Conservation (phyloP, 805 yeast species). For the Ogataea ramenticola region DNA sequence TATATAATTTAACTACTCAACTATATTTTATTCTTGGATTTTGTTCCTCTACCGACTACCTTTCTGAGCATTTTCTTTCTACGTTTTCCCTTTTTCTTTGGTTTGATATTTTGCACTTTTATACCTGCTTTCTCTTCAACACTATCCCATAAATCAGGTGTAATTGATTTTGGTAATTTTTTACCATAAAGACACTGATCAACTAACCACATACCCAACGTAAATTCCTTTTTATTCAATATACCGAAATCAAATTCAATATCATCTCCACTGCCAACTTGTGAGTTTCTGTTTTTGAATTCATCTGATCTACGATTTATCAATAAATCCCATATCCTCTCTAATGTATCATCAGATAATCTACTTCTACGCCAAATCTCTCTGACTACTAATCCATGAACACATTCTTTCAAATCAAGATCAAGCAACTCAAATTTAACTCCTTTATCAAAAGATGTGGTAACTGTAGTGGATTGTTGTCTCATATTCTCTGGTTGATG, state of each 20-base stretch:
- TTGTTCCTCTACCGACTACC: slow-evolving; percentile 6
- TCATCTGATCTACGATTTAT: slow-evolving; percentile 35
- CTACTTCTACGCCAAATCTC: slow-evolving; percentile 78
- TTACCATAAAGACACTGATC: slow-evolving; percentile 95
- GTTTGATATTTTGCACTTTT: slow-evolving; percentile 1
- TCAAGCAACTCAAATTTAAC: background rate
- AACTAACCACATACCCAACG: slow-evolving; percentile 97
- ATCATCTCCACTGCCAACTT: background rate
- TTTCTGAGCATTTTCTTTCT: slow-evolving; percentile 15
- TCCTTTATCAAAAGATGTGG: background rate
- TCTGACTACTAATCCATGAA: slow-evolving; percentile 62
- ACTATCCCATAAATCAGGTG: slow-evolving; percentile 73
- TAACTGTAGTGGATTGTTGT: background rate
- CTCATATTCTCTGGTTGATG: background rate
- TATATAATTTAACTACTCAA: too few relatives aligned
- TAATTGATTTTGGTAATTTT: slow-evolving; percentile 69
- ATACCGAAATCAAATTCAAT: slow-evolving; percentile 73
- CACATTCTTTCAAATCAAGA: slow-evolving; percentile 8
- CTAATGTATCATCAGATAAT: slow-evolving; percentile 53
- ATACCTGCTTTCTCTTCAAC: slow-evolving; percentile 34
- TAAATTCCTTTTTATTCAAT: slow-evolving; percentile 70
- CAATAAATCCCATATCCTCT: slow-evolving; percentile 6
- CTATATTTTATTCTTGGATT: background rate
- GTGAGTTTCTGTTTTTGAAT: slow-evolving; percentile 15
- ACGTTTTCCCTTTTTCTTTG: slow-evolving; percentile 7